A percentile compares a stretch with the other conserved stretches of the same genome.
Conservation (phyloP, 345 rosid species). For the Syzygium aromaticum region DNA sequence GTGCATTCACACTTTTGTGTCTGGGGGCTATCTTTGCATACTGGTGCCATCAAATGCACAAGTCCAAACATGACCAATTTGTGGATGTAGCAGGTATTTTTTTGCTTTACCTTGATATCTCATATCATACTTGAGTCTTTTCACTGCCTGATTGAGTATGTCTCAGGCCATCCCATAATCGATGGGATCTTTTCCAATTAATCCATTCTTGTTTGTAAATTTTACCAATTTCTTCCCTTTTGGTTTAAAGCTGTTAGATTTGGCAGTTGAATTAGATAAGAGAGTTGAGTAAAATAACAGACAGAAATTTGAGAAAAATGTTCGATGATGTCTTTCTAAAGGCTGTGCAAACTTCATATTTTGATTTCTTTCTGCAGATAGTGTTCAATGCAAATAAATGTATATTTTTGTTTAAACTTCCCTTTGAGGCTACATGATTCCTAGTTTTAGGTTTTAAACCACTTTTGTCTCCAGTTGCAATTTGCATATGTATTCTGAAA, state of each 20-base stretch:
- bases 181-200: neutral
- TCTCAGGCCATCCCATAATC: neutral
- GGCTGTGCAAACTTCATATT: neutral
- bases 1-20: conserved; percentile 36
- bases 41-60: conserved; percentile 34
- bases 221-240: neutral
- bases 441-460: neutral
- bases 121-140: neutral
- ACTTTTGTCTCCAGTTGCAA: neutral
- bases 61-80: conserved; percentile 36
- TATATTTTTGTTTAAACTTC: neutral
- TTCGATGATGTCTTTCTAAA: neutral
- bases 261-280: neutral
- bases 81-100: conserved; percentile 71
- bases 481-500: neutral
- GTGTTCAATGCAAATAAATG: neutral
- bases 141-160: neutral
- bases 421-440: neutral
- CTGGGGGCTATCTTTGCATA: conserved; percentile 40
- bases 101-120: neutral
- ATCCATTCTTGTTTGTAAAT: neutral
- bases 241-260: neutral
- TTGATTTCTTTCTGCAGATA: neutral
- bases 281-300: neutral
- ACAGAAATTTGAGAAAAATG: neutral